Percentiles rank a stretch among this genome's conserved stretches.
Evolutionary conservation across 2,329 filamentous ascomycete species (phyloP).

Genomic region (Knoxdaviesia capensis): DNA sequence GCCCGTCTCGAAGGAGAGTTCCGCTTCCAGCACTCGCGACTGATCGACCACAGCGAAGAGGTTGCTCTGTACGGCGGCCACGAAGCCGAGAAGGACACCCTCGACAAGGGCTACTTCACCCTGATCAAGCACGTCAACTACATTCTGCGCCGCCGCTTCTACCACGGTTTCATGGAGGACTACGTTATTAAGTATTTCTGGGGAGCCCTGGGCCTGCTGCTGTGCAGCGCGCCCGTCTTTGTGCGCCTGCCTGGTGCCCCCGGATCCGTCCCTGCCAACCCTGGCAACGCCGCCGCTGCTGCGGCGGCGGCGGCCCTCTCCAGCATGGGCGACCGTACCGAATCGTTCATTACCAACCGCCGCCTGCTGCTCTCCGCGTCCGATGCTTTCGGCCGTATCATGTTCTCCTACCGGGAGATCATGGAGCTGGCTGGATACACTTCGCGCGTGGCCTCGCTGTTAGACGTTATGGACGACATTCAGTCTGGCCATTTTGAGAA

Average conservation of each 20-base stretch:
- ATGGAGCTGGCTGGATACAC: constrained; percentile 93
- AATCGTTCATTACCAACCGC: constrained; percentile 81
- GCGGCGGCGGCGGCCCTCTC: constrained; percentile 22
- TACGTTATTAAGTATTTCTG: constrained; percentile 99
- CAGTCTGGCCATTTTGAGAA: constrained; percentile 84
- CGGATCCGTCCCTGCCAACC: neutral
- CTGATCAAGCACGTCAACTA: constrained; percentile 98
- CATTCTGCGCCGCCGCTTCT: constrained; percentile 73
- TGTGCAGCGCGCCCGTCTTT: constrained; percentile 92
- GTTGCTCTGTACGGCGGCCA: constrained; percentile 83
- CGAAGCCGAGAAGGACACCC: constrained; percentile 81
- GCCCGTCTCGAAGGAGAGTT: constrained; percentile 90
- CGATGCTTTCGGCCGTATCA: constrained; percentile 84
- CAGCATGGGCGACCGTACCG: constrained; percentile 51
- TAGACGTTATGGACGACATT: constrained; percentile 91
- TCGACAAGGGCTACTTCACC: constrained; percentile 98
- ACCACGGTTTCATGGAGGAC: constrained; percentile 98
- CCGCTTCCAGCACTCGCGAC: constrained; percentile 76
- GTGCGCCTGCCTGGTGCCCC: constrained; percentile 58
- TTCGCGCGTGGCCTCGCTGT: constrained; percentile 68
- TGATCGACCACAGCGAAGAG: constrained; percentile 94
- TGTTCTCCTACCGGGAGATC: constrained; percentile 97
- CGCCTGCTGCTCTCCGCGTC: constrained; percentile 83
- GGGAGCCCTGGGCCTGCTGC: constrained; percentile 76
- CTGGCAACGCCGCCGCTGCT: too few relatives aligned